Base-by-base conservation (phyloP, 2,329 filamentous ascomycete genomes). In the Xylariales sp. region DNA sequence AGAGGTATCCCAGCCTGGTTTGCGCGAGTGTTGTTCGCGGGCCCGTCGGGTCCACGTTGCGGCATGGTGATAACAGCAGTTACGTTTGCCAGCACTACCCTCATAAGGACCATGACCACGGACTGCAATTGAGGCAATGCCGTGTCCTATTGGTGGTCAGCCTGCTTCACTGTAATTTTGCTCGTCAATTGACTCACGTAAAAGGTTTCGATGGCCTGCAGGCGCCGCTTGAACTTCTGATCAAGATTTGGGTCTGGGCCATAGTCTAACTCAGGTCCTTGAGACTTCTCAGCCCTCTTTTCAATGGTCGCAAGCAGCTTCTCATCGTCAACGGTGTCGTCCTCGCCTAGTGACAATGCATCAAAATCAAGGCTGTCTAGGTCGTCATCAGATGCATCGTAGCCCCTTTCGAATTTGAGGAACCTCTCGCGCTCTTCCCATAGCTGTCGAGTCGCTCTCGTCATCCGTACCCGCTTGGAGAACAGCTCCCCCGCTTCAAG, bases 391-490 rank as follows among this genome's bases (percentile, higher is more conserved):
- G 66, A 66, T 1, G 72, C 71, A 44, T 85, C 81, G 88, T 89
- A 98, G 8, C 93, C 93, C 41, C 93, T 78, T 54, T 97, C 91
- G 51, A 87, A 94, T 56, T 86, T 91, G 67, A 96, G 82, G 51
- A 94, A 98, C 20, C 80, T 80, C 54, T 96, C 90, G 35, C 93
- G 80, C 59, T 95, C 90, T 51, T 95, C 86, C 91, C 93, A 98
- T 11, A 98, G 70, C 64, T 98, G 93, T 42, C 88, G 81, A 65
- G 94, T 91, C 4, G 88, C 88, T 46, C 93, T 76, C 1, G 89
- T 95, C 76, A 95, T 95, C 51, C 91, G 80, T 61, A 96, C 93
- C 38, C 93, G 79, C 44, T 80, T 84, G 0, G 90, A 87, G 62
- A 98, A 98, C 1, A 98, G 71, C 56, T 93, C 85, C 6, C 93